Evolutionary conservation across 2,329 filamentous ascomycete species (phyloP).

Genomic region (Talaromyces islandicus): DNA sequence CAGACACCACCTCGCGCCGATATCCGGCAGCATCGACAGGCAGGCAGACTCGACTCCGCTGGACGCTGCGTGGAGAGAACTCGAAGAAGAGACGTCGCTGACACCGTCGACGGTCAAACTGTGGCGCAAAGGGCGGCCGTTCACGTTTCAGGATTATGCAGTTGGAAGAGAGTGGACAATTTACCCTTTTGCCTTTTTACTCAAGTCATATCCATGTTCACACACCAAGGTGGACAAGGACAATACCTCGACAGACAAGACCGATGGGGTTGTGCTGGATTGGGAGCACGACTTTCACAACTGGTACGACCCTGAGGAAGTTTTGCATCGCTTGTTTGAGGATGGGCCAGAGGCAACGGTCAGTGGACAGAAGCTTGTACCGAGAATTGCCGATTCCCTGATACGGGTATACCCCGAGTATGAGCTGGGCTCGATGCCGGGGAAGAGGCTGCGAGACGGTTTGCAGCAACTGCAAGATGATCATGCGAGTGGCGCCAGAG

Average conservation of each 20-base stretch:
- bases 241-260: slow-evolving; percentile 31
- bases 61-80: slow-evolving; percentile 56
- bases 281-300: slow-evolving; percentile 57
- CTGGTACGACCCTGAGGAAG: slow-evolving; percentile 51
- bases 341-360: slow-evolving; percentile 40
- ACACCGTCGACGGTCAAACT: slow-evolving; percentile 43
- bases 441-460: slow-evolving; percentile 40
- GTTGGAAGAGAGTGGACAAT: slow-evolving; percentile 57
- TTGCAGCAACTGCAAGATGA: slow-evolving; percentile 49
- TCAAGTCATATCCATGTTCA: slow-evolving; percentile 29
- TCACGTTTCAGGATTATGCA: slow-evolving; percentile 49
- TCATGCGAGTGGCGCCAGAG: slow-evolving; percentile 54
- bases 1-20: slow-evolving; percentile 53
- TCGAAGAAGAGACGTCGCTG: slow-evolving; percentile 57
- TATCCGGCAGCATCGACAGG: slow-evolving; percentile 55
- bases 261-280: slow-evolving; percentile 49
- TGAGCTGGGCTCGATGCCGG: slow-evolving; percentile 44
- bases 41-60: slow-evolving; percentile 47
- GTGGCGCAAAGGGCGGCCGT: slow-evolving; percentile 54
- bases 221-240: slow-evolving; percentile 8
- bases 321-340: slow-evolving; percentile 24
- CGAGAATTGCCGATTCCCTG: slow-evolving; percentile 53
- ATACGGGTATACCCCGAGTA: slow-evolving; percentile 55
- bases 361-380: slow-evolving; percentile 40
- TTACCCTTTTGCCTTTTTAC: slow-evolving; percentile 53